Percentiles rank a stretch among this genome's conserved stretches.
Conservation (phyloP, 139 green algal species). For the Edaphochlamys debaryana region DNA sequence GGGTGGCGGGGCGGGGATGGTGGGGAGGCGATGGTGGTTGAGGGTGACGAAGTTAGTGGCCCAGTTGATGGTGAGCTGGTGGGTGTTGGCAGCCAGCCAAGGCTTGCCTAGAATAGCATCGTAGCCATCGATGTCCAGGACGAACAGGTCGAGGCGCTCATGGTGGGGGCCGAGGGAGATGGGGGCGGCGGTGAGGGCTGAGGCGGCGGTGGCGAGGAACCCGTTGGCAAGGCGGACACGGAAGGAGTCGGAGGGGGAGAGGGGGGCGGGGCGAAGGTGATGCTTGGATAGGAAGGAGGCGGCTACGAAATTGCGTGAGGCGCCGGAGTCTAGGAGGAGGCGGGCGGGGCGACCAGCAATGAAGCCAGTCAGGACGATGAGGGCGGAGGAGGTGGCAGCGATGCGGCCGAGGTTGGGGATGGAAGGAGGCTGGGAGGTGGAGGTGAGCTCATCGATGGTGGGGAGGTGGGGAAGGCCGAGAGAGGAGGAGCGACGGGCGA, state of each 20-base stretch:
- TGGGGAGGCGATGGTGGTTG: not conserved
- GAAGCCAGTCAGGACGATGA: not conserved
- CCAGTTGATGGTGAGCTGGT: constrained; percentile 29
- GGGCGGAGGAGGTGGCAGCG: not conserved
- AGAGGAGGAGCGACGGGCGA: no score
- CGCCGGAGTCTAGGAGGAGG: not conserved
- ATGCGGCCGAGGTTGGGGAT: no score
- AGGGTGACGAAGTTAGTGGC: constrained; percentile 13
- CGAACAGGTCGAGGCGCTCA: not conserved
- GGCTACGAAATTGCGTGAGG: not conserved
- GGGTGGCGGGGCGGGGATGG: not conserved
- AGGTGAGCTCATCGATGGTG: no score
- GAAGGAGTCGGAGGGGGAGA: not conserved
- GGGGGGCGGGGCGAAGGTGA: not conserved
- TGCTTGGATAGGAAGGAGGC: not conserved
- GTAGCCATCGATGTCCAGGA: constrained; percentile 17
- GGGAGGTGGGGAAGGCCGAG: no score
- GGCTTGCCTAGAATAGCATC: constrained; percentile 39
- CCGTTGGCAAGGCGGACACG: not conserved
- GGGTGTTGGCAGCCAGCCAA: not conserved
- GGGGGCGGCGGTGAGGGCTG: not conserved
- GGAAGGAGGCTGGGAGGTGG: no score
- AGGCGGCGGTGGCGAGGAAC: not conserved
- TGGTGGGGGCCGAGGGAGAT: not conserved
- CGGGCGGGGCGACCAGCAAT: not conserved